Evolutionary conservation across 352 stramenopile genomes (phyloP).

Genomic region (Pythium phragmitis): DNA sequence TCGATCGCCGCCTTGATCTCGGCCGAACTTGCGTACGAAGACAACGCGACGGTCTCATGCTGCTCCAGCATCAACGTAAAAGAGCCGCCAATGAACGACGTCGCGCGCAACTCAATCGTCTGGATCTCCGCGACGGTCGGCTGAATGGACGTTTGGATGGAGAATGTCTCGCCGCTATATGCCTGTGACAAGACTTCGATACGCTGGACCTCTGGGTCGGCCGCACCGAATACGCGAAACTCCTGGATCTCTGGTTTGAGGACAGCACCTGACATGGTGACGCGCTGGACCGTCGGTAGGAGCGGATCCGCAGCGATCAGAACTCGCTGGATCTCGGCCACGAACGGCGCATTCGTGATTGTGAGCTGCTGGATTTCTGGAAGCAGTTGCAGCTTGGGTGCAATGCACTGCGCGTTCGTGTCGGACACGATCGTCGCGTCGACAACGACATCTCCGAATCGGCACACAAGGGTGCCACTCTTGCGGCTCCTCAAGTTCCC

Average conservation of each 20-base stretch:
- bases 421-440: slow-evolving; percentile 63
- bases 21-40: slow-evolving; percentile 47
- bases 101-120: slow-evolving; percentile 36
- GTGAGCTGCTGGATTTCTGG: slow-evolving; percentile 82
- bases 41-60: slow-evolving; percentile 34
- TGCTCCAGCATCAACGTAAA: slow-evolving; percentile 43
- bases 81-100: slow-evolving; percentile 46
- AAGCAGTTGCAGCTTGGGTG: slow-evolving; percentile 64
- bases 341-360: slow-evolving; percentile 40
- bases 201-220: slow-evolving; percentile 38
- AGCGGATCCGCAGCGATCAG: slow-evolving; percentile 39
- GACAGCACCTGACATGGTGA: slow-evolving; percentile 28
- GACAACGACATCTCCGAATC: slow-evolving; percentile 85
- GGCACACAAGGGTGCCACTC: slow-evolving; percentile 57
- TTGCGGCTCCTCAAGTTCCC: slow-evolving; percentile 50
- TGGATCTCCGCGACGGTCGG: slow-evolving; percentile 43
- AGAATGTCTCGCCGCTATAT: slow-evolving; percentile 41
- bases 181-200: slow-evolving; percentile 35
- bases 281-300: slow-evolving; percentile 42
- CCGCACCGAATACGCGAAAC: slow-evolving; percentile 41
- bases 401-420: slow-evolving; percentile 57
- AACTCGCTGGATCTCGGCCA: slow-evolving; percentile 57
- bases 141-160: slow-evolving; percentile 34
- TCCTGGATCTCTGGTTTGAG: slow-evolving; percentile 50
- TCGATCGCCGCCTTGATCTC: slow-evolving; percentile 53